These are phyloP conservation scores for Skeletonema tropicum DNA, from an alignment of 108 stramenopile species.

Conservation along the genomic window DNA sequence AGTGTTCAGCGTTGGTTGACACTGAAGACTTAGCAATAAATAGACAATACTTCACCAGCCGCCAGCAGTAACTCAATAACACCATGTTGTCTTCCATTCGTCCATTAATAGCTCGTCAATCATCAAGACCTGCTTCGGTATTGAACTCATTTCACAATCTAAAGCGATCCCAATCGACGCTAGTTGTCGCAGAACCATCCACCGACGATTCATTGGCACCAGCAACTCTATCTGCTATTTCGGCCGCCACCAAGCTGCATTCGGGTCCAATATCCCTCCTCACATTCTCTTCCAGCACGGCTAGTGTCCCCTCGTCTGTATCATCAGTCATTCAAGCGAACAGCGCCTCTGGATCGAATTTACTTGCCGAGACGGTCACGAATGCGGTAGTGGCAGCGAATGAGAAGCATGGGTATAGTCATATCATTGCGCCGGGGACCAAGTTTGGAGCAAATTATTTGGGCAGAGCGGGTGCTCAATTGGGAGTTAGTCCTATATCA, in stretches of 20 bases:
- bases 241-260: slow-evolving; percentile 69
- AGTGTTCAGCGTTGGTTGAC: neutral
- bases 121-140: slow-evolving; percentile 2
- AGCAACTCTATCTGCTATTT: slow-evolving; percentile 69
- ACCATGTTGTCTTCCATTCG: neutral
- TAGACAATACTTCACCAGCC: no score
- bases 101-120: neutral
- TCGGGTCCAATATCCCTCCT: slow-evolving; percentile 62
- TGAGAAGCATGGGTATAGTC: slow-evolving; percentile 55
- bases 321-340: slow-evolving; percentile 62
- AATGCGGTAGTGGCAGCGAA: slow-evolving; percentile 58
- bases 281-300: slow-evolving; percentile 54
- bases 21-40: no score
- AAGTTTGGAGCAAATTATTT: slow-evolving; percentile 94
- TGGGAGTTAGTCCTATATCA: slow-evolving; percentile 89
- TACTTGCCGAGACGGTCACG: slow-evolving; percentile 73
- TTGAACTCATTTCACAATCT: slow-evolving; percentile 14
- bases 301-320: slow-evolving; percentile 66
- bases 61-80: neutral
- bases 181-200: slow-evolving; percentile 78
- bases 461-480: slow-evolving; percentile 93
- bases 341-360: slow-evolving; percentile 14
- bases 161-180: slow-evolving; percentile 60
- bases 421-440: slow-evolving; percentile 80
- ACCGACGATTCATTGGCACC: slow-evolving; percentile 52